These are phyloP conservation scores for Falciphora oryzae DNA, from an alignment of 2,329 filamentous ascomycete species.

Conservation along the genomic window DNA sequence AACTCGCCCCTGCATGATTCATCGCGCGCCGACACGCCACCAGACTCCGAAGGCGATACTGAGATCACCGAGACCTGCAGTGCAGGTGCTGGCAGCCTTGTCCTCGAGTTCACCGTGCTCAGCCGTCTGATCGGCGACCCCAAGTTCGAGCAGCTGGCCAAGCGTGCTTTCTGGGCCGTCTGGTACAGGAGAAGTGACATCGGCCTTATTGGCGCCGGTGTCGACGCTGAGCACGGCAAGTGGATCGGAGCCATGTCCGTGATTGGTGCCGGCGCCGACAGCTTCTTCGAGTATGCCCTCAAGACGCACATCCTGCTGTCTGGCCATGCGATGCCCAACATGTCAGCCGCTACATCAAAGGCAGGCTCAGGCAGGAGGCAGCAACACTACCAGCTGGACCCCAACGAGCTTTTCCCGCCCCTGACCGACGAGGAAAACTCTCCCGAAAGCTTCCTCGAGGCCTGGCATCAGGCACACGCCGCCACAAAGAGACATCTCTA, in stretches of 20 bases:
- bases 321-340: slow-evolving; percentile 57
- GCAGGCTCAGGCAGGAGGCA: slow-evolving; percentile 9
- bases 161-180: slow-evolving; percentile 95
- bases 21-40: slow-evolving; percentile 33
- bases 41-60: slow-evolving; percentile 32
- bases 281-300: slow-evolving; percentile 96
- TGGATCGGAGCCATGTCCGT: slow-evolving; percentile 90
- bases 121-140: slow-evolving; percentile 81
- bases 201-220: slow-evolving; percentile 82
- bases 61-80: slow-evolving; percentile 97
- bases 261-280: slow-evolving; percentile 93
- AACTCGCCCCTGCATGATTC: slow-evolving; percentile 73
- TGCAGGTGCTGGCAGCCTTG: slow-evolving; percentile 90
- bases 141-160: slow-evolving; percentile 84
- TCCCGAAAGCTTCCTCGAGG: slow-evolving; percentile 70
- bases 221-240: slow-evolving; percentile 79
- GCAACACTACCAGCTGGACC: slow-evolving; percentile 43
- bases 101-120: slow-evolving; percentile 87
- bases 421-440: slow-evolving; percentile 62
- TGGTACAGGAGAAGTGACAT: slow-evolving; percentile 83
- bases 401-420: slow-evolving; percentile 56
- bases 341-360: slow-evolving; percentile 23
- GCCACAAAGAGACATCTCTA: slow-evolving; percentile 91
- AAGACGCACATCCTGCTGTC: slow-evolving; percentile 91
- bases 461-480: slow-evolving; percentile 80